Evolutionary conservation across 768 basidiomycete genomes (phyloP), one percentile per base, ranked within the genome.

Genomic region (Boletellus emodensis): DNA sequence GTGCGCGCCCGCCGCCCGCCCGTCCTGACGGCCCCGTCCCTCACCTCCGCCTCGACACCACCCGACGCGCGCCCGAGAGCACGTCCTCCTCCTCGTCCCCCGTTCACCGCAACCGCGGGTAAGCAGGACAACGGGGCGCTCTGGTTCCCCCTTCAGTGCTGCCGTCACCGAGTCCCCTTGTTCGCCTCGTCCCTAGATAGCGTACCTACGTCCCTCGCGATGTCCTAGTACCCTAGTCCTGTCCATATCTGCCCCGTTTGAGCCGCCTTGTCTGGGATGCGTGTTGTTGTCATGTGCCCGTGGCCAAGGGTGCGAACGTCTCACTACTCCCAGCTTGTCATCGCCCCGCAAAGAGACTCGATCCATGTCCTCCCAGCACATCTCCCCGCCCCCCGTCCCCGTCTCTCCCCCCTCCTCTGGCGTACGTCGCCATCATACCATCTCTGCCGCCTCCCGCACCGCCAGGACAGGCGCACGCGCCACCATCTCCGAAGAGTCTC

Each of bases 401-500:
- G 68, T 61, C 4, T 68, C 71, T 4, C 62, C 67, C 4, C 66
- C 70, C 17, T 65, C 72, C 22, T 65, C 68, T 13, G 75, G 77
- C 20, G 87, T 90, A n/a, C 76, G 89, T 59, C 81, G 89, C 30
- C 86, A 90, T 66, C 89, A 91, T 61, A 91, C 89, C 43, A 90
- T 91, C 68, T 80, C 89, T 28, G 80, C 86, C 11, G 75, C 86
- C 20, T 86, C 86, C 44, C 79, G 89, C 58, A 71, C 79, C 1
- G 76, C 82, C 33, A 73, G 87, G 43, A 72, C 80, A 15, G 74
- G 69, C 40, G 77, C 81, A n/a, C 82, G 81, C 63, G 77, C 83
- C 26, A 67, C 78, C 33, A 84, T 86, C 53, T 82, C 81, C 40
- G 87, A 89, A 61, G 87, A 89, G 64, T 68, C 74, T 10, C 76